phyloP scores from a whole-genome alignment of 768 basidiomycete species.

The Rhodocollybia butyracea region DNA sequence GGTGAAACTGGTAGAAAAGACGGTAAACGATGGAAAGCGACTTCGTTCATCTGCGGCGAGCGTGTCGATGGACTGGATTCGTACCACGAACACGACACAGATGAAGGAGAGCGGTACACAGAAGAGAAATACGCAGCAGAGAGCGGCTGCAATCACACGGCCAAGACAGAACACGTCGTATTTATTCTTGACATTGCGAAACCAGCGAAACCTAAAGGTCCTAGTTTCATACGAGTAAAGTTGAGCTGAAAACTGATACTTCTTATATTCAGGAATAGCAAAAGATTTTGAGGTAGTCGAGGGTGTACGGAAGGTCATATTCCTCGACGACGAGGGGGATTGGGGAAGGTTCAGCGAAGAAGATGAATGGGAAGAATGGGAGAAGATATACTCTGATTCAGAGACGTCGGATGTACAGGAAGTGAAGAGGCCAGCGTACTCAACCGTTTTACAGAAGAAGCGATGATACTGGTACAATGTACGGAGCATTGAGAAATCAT shows the following conservation, averaged over 20 bases:
- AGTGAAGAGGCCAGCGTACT: neutral
- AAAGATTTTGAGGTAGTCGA: slow-evolving; percentile 2
- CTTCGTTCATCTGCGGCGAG: neutral
- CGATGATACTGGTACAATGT: too few relatives aligned
- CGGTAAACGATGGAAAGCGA: neutral
- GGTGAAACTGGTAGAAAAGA: slow-evolving; percentile 1
- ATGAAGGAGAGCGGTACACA: neutral
- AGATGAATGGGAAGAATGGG: slow-evolving; percentile 4
- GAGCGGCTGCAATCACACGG: neutral
- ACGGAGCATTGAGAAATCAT: too few relatives aligned
- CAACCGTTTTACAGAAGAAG: neutral
- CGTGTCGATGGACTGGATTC: neutral
- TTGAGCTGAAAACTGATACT: neutral
- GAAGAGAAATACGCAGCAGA: neutral
- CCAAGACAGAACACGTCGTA: neutral
- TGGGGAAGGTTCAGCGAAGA: neutral
- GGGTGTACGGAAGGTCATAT: neutral
- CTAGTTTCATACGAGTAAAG: neutral
- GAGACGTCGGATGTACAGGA: neutral
- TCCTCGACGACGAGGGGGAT: neutral
- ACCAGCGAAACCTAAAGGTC: slow-evolving; percentile 2
- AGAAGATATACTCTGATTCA: neutral
- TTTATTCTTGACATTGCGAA: neutral
- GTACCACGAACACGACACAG: neutral
- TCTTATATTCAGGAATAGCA: neutral